Evolutionary conservation across 192 early-diverging fungal genomes (phyloP), one percentile per base, ranked within the genome.

Genomic region (Podila verticillata): DNA sequence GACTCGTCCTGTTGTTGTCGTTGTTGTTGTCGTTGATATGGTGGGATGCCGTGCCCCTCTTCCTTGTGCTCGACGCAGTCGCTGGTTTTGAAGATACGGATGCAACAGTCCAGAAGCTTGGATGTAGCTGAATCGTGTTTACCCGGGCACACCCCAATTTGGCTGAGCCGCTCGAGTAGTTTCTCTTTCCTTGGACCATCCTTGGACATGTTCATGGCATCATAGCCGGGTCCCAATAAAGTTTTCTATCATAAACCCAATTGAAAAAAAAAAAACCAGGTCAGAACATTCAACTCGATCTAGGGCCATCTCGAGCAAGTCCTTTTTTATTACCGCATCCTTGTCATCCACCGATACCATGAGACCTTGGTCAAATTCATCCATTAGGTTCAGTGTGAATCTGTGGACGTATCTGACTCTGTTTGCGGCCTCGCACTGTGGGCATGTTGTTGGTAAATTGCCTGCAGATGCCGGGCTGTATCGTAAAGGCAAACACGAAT

Each of bases 301-400:
- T n/a, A n/a, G n/a, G n/a, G n/a, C n/a, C n/a, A n/a, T n/a, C n/a
- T n/a, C n/a, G n/a, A n/a, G n/a, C n/a, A n/a, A n/a, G n/a, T n/a
- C n/a, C n/a, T 26, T 19, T 0, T 7, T 63, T 69, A 57, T n/a
- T 72, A 79, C 75, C 30, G 69, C 69, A 26, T 48, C 24, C 0
- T 70, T 59, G 35, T 71, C 36, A n/a, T 72, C 69, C 20, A 79
- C 64, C 26, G 65, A 20, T 10, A 70, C 75, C 30, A 54, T 7
- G 34, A 47, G 61, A 0, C 6, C 17, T 65, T 79, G 69, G 1
- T 57, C 24, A 13, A 79, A 24, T 17, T 70, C 75, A 20, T 79
- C 75, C 48, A 35, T 30, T 1, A 79, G 24, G 10, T 31, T 29
- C 34, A 79, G 57, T 49, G 61, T 62, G 69, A 79, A 79, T 0